Conservation (phyloP, 2,329 filamentous ascomycete species). For the Metarhizium brunneum region DNA sequence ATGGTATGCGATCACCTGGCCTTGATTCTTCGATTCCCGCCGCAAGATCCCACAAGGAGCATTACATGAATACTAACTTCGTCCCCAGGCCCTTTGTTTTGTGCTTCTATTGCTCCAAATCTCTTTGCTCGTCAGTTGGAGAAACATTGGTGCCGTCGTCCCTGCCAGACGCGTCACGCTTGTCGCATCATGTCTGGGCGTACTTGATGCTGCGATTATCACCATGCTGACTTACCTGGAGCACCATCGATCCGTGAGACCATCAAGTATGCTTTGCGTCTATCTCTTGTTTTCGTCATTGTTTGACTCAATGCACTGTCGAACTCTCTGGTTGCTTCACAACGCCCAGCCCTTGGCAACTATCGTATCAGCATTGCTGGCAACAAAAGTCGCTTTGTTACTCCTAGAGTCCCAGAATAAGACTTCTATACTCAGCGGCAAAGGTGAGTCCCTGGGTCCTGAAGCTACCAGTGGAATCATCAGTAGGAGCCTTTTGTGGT, state of each 20-base stretch:
- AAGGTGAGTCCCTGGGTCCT: conserved; percentile 13
- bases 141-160: no score
- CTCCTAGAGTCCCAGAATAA: neutral
- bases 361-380: conserved; percentile 20
- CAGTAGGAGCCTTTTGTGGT: conserved; percentile 12
- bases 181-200: conserved; percentile 12
- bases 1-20: no score
- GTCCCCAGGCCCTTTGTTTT: no score
- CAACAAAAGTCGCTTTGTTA: conserved; percentile 10
- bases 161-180: no score
- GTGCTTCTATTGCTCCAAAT: no score
- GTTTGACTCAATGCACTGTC: conserved; percentile 24
- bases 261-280: conserved; percentile 26
- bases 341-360: conserved; percentile 17
- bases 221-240: conserved; percentile 19
- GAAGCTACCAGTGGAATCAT: conserved; percentile 21
- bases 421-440: no score
- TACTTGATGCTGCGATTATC: conserved; percentile 16
- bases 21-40: no score
- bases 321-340: conserved; percentile 4
- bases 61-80: no score
- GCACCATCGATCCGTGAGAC: conserved; percentile 24
- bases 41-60: no score
- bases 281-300: conserved; percentile 28
- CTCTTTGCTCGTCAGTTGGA: no score